Percentiles rank a stretch among this genome's conserved stretches.
Evolutionary conservation across 352 stramenopile species (phyloP).

Genomic region (Phytophthora colocasiae): DNA sequence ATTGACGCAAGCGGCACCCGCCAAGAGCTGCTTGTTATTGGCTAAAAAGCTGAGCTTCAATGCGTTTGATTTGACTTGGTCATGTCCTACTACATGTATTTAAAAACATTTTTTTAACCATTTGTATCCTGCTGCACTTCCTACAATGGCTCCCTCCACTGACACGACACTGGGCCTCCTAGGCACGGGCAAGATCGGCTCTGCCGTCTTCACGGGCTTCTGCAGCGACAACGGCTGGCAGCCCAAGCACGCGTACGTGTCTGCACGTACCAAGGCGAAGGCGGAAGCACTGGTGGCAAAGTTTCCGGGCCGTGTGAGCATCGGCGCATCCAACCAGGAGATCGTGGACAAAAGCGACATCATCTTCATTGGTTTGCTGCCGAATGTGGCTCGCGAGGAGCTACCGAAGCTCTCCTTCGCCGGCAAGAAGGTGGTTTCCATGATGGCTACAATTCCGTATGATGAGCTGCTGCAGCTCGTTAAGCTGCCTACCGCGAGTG

Average conservation of each 20-base stretch:
- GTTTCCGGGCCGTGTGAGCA: conserved; percentile 73
- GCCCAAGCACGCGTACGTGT: conserved; percentile 76
- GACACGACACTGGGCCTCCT: conserved; percentile 79
- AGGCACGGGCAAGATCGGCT: conserved; percentile 89
- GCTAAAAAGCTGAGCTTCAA: not conserved
- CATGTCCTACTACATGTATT: too few species aligned
- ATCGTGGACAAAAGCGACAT: conserved; percentile 86
- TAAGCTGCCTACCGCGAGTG: conserved; percentile 68
- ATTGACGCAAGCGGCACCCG: not conserved
- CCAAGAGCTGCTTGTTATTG: not conserved
- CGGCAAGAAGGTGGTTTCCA: conserved; percentile 79
- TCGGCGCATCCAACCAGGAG: conserved; percentile 77
- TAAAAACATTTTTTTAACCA: too few species aligned
- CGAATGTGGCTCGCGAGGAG: conserved; percentile 71
- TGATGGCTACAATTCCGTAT: conserved; percentile 92
- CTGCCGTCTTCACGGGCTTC: conserved; percentile 82
- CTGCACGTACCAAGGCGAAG: conserved; percentile 77
- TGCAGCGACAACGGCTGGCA: conserved; percentile 83
- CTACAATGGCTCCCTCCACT: conserved; percentile 54
- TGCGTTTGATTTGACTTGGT: not conserved
- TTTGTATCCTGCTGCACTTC: not conserved
- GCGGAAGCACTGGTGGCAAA: conserved; percentile 73
- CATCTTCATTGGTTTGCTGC: conserved; percentile 83
- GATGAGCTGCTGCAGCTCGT: conserved; percentile 81
- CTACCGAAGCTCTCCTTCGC: conserved; percentile 77